Evolutionary conservation across 139 green algal genomes (phyloP), one percentile per base, ranked within the genome.

Genomic region (Chlorokybus atmophyticus): DNA sequence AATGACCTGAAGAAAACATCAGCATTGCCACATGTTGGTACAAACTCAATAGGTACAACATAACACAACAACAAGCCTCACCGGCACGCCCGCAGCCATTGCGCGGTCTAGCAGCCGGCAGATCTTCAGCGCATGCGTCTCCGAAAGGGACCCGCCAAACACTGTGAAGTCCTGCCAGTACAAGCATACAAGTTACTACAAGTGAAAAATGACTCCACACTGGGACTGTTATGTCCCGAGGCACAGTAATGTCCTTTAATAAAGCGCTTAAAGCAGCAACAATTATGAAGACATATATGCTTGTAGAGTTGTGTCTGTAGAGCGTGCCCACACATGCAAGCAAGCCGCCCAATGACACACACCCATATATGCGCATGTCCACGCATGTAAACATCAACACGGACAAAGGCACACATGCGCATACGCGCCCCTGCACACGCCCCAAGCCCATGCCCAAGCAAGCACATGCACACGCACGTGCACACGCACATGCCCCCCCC

Each of bases 151-250:
- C 19, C 78, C 78, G 8, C 78, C 78, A 70, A 77, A 75, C 26
- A 85, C 78, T 1, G 78, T 82, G 60, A 83, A 85, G 55, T 85
- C 78, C 50, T 85, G 79, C 39, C 57, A 67, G 52, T 61, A 68
- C 3, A 71, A 4, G n/a, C 48, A 68, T 14, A 68, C 63, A 19
- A 48, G 40, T 25, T 55, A 60, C 49, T 35, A 61, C 28, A 23
- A 25, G 8, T 6, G 41, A 42, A 59, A 53, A 7, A 23, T 56
- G 17, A 24, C n/a, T 32, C 14, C 53, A 10, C 29, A 51, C 24
- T 59, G 10, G 19, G 29, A 17, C 14, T 19, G 17, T 50, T 17
- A 42, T 14, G 48, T 35, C 48, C 17, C 28, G 17, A 19, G 21
- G 48, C 17, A 35, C 14, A 19, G 21, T 17, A 17, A 19, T n/a